A percentile compares a stretch with the other conserved stretches of the same genome.
phyloP scores from a whole-genome alignment of 352 stramenopile genomes.

The Phytophthora rubi region DNA sequence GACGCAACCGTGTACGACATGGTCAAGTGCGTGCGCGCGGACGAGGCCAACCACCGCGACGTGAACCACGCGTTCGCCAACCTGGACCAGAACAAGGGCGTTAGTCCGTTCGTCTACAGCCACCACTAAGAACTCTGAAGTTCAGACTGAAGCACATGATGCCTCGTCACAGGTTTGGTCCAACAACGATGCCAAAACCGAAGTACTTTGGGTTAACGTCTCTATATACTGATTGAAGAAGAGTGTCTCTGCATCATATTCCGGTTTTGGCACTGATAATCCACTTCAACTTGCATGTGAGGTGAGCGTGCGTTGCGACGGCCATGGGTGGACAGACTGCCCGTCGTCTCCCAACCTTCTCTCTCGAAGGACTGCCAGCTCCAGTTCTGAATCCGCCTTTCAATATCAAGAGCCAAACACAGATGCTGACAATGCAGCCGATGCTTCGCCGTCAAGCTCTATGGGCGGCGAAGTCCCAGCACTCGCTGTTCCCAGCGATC shows the following conservation, averaged over 20 bases:
- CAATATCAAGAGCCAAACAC: not conserved
- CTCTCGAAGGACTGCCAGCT: not conserved
- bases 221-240: too few species aligned
- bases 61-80: slow-evolving; percentile 84
- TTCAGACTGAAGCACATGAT: not conserved
- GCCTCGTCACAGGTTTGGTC: not conserved
- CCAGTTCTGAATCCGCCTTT: not conserved
- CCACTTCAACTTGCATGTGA: not conserved
- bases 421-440: slow-evolving; percentile 1
- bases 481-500: slow-evolving; percentile 3
- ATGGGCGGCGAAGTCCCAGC: slow-evolving; percentile 8
- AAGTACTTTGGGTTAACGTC: not conserved
- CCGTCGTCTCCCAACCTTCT: not conserved
- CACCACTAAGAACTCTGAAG: slow-evolving; percentile 11
- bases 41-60: slow-evolving; percentile 90
- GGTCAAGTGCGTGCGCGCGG: slow-evolving; percentile 87
- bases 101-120: slow-evolving; percentile 44
- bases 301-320: not conserved
- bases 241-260: not conserved
- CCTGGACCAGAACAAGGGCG: slow-evolving; percentile 49
- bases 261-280: not conserved
- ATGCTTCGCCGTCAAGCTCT: slow-evolving; percentile 14
- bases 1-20: slow-evolving; percentile 84
- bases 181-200: not conserved
- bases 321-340: not conserved